These are phyloP conservation scores for Pisolithus orientalis DNA, from an alignment of 768 basidiomycete species.

Conservation along the genomic window DNA sequence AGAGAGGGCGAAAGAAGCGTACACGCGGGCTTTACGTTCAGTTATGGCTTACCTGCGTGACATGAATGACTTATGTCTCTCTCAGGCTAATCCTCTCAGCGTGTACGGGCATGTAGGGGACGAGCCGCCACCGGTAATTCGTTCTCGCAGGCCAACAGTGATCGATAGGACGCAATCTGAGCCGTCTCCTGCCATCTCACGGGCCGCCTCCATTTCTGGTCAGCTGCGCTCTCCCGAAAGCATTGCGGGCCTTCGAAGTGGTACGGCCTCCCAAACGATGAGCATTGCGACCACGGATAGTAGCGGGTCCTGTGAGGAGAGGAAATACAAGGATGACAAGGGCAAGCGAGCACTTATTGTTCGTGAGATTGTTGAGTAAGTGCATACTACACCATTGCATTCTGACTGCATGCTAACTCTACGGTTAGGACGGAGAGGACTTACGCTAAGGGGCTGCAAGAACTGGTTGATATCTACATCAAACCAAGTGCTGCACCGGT, in stretches of 20 bases:
- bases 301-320: conserved; percentile 66
- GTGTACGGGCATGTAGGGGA: conserved; percentile 51
- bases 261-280: conserved; percentile 54
- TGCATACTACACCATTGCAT: conserved; percentile 9
- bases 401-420: conserved; percentile 5
- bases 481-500: conserved; percentile 71
- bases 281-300: conserved; percentile 75
- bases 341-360: conserved; percentile 77
- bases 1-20: conserved; percentile 63
- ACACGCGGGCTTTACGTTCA: conserved; percentile 76
- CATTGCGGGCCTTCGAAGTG: conserved; percentile 54
- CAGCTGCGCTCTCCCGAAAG: conserved; percentile 64
- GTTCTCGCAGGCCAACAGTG: conserved; percentile 64
- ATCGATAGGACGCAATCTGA: conserved; percentile 37
- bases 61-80: conserved; percentile 83
- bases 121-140: conserved; percentile 29
- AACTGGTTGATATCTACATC: conserved; percentile 93
- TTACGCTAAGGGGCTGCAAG: conserved; percentile 90
- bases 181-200: conserved; percentile 41
- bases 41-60: conserved; percentile 96
- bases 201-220: conserved; percentile 43
- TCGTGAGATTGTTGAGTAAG: conserved; percentile 87
- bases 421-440: conserved; percentile 82
- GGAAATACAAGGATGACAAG: conserved; percentile 90
- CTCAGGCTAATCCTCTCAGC: conserved; percentile 50